Conservation (phyloP, 2,329 filamentous ascomycete species). For the Drechslerella dactyloides region DNA sequence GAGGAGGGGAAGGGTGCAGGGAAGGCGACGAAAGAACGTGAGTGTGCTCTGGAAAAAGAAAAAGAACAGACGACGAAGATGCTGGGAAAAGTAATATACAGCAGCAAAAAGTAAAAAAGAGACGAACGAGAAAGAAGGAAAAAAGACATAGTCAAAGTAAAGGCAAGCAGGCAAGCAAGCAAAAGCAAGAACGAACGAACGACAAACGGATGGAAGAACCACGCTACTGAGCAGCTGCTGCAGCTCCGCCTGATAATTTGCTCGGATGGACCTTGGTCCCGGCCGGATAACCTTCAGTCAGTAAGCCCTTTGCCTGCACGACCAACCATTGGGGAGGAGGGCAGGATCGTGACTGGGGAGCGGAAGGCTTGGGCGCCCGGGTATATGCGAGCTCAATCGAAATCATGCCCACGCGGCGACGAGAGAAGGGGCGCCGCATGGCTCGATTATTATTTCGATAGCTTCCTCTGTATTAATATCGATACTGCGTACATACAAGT, state of each 20-base stretch:
- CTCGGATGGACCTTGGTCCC: constrained; percentile 44
- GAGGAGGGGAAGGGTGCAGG: constrained; percentile 38
- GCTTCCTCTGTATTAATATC: background rate
- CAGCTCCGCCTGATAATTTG: constrained; percentile 49
- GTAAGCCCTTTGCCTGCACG: no score
- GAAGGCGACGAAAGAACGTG: constrained; percentile 17
- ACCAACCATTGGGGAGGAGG: constrained; percentile 36
- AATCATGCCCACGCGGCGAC: background rate
- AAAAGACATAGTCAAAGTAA: constrained; percentile 16
- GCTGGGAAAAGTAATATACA: background rate
- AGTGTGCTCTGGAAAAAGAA: constrained; percentile 7
- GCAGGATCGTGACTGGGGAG: constrained; percentile 38
- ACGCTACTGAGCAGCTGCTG: constrained; percentile 43
- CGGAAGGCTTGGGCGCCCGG: constrained; percentile 39
- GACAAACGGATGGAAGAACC: constrained; percentile 37
- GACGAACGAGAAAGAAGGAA: constrained; percentile 15
- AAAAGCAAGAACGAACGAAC: constrained; percentile 35
- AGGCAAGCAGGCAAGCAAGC: constrained; percentile 9
- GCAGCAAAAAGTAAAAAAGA: background rate
- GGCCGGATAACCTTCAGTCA: constrained; percentile 34
- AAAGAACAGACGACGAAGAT: background rate
- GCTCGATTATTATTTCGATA: no score
- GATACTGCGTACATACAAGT: background rate
- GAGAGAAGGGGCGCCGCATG: no score
- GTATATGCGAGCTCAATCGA: constrained; percentile 29